Evolutionary conservation across 331 rosid species (phyloP), one percentile per base, ranked within the genome.

Genomic region (Dryas integrifolia): DNA sequence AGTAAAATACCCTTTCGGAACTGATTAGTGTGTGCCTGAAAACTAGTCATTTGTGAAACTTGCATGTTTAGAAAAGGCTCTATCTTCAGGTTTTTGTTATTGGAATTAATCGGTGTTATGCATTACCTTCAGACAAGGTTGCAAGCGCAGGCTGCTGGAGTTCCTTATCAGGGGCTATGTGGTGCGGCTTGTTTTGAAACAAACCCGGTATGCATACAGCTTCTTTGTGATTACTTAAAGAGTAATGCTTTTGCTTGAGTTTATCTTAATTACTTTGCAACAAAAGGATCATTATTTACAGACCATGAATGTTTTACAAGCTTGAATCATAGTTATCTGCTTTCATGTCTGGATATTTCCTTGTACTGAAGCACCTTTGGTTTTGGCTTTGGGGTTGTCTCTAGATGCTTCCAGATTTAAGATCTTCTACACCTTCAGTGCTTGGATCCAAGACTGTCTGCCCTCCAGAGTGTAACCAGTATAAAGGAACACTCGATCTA

Each of bases 91-190:
- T 56, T 71, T 40, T 48, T 5, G 48, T 49, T 46, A 46, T 43
- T 48, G 14, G 58, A 9, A 41, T 75, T 64, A 15, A 57, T 58
- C 46, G 65, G 58, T 75, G 10, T 79, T 40, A 45, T 67, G 62
- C 58, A 67, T 44, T 73, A 14, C 5, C 44, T 73, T 21, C 88
- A 92, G 97, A 93, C 92, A 30, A 87, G 98, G 69, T 87, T 94
- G 65, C 98, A 94, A 83, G 97, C 98, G 0, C 98, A 94, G 73
- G 96, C 98, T 73, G 97, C 96, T 0, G 97, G 97, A 72, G 91
- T 89, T 84, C 86, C 96, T 71, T 93, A 93, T 73, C 90, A 82
- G 14, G 80, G 81, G 24, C 13, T 63, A 30, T 86, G 90, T 61
- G 66, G n/a, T 21, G 74, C 65, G 65, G 10, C 86, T 16, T 82